Evolutionary conservation across 179 eudicot genomes (phyloP).

Genomic region (Actinidia arguta): DNA sequence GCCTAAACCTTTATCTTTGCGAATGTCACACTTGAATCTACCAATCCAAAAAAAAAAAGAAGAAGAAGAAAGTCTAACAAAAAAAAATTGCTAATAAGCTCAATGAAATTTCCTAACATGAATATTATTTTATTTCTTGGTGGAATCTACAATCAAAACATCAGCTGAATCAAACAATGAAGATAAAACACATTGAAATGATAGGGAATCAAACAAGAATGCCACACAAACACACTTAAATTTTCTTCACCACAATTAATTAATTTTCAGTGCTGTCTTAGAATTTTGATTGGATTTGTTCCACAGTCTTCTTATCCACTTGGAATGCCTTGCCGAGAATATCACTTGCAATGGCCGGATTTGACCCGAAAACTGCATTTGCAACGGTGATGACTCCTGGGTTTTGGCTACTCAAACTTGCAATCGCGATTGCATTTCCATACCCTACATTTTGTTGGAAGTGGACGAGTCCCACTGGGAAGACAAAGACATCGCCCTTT

Average conservation of each 20-base stretch:
- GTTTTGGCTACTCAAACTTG: conserved; percentile 22
- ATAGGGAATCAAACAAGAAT: too few species aligned
- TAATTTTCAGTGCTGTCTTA: not conserved
- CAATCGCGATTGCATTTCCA: conserved; percentile 8
- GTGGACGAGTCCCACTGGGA: conserved; percentile 33
- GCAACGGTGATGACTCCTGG: too few species aligned
- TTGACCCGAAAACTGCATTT: conserved; percentile 27
- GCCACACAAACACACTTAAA: too few species aligned
- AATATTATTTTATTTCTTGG: too few species aligned
- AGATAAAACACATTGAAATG: not conserved
- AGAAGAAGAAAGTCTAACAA: too few species aligned
- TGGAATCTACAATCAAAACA: too few species aligned
- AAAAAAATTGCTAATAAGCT: too few species aligned
- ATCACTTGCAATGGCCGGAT: conserved; percentile 15
- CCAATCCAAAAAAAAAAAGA: too few species aligned
- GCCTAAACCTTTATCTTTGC: too few species aligned
- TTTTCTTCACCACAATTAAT: too few species aligned
- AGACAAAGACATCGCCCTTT: conserved; percentile 32
- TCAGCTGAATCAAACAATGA: not conserved
- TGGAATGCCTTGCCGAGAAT: conserved; percentile 26
- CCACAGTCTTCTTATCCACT: conserved; percentile 16
- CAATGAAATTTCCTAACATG: too few species aligned
- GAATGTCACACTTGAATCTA: too few species aligned
- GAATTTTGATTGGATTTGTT: conserved; percentile 10
- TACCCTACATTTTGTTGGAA: conserved; percentile 25